These are phyloP conservation scores for Umbilicus rupestris DNA, from an alignment of 164 flowering plant genomes.

Conservation along the genomic window DNA sequence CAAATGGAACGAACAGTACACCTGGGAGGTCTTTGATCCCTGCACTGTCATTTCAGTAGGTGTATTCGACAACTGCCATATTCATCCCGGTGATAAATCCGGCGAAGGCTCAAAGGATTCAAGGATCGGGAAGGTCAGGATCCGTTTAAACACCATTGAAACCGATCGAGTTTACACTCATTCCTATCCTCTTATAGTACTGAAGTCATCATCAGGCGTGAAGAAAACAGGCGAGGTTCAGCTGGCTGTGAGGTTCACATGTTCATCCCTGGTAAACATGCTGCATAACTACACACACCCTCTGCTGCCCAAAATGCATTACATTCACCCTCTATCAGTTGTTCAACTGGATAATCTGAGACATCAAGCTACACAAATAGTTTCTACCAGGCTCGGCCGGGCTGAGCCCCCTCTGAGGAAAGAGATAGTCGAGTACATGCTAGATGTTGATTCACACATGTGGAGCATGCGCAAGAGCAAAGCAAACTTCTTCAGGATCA, in stretches of 20 bases:
- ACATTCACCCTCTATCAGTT: slow-evolving; percentile 59
- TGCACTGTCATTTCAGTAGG: slow-evolving; percentile 73
- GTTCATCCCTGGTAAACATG: slow-evolving; percentile 68
- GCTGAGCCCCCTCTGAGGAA: slow-evolving; percentile 79
- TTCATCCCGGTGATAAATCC: slow-evolving; percentile 42
- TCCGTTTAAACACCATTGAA: slow-evolving; percentile 65
- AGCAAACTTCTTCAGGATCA: slow-evolving; percentile 70
- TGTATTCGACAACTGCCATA: slow-evolving; percentile 63
- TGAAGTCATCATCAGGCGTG: slow-evolving; percentile 59
- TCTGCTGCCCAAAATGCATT: slow-evolving; percentile 71
- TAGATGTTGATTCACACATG: slow-evolving; percentile 73
- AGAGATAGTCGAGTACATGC: slow-evolving; percentile 75
- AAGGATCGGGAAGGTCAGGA: slow-evolving; percentile 78
- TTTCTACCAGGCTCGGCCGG: slow-evolving; percentile 58
- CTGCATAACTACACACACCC: slow-evolving; percentile 68
- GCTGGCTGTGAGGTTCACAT: slow-evolving; percentile 70
- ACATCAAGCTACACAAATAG: slow-evolving; percentile 79
- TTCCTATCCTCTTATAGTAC: slow-evolving; percentile 53
- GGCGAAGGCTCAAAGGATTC: slow-evolving; percentile 52
- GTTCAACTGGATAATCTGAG: slow-evolving; percentile 68
- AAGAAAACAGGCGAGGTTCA: slow-evolving; percentile 85
- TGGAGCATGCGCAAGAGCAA: slow-evolving; percentile 87
- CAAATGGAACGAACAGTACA: slow-evolving; percentile 78
- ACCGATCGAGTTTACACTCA: slow-evolving; percentile 65
- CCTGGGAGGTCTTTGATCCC: slow-evolving; percentile 77